Evolutionary conservation across 495 filamentous ascomycete species (phyloP).

Genomic region (Aspergillus bridgeri): DNA sequence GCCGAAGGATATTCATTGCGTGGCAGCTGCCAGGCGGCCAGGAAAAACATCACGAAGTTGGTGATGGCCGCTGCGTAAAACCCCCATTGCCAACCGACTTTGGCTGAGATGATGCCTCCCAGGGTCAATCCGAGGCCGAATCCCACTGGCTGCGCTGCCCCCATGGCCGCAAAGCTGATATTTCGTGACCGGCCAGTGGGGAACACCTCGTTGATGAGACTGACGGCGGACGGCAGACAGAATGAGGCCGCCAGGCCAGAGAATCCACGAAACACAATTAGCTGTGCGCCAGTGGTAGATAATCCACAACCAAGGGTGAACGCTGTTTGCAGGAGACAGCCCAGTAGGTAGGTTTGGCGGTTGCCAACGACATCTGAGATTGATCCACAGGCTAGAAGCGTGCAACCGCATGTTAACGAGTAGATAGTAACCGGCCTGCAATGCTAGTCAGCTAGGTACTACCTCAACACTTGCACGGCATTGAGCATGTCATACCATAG

Average conservation of each 20-base stretch:
- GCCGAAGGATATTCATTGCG: neutral
- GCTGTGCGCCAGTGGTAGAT: conserved; percentile 35
- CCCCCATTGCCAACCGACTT: conserved; percentile 47
- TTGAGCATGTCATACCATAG: neutral
- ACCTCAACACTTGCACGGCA: neutral
- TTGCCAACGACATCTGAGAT: conserved; percentile 52
- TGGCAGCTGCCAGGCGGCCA: conserved; percentile 38
- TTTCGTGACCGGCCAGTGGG: conserved; percentile 37
- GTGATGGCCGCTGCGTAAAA: conserved; percentile 41
- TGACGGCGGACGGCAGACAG: conserved; percentile 49
- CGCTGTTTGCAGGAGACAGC: conserved; percentile 37
- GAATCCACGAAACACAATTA: conserved; percentile 52
- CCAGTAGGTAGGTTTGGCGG: conserved; percentile 40
- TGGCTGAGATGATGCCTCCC: conserved; percentile 44
- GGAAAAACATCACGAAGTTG: conserved; percentile 26
- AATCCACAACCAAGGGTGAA: conserved; percentile 46
- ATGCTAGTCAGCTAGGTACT: neutral
- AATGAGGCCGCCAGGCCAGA: conserved; percentile 49
- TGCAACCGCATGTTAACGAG: conserved; percentile 40
- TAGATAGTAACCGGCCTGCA: conserved; percentile 44
- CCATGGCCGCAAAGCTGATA: conserved; percentile 44
- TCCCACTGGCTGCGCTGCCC: conserved; percentile 44
- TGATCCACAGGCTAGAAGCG: conserved; percentile 47
- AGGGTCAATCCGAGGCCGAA: conserved; percentile 42
- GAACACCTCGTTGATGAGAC: conserved; percentile 43